Evolutionary conservation across 169 alveolate genomes (phyloP), one percentile per base, ranked within the genome.

Genomic region (Plasmodium coatneyi): DNA sequence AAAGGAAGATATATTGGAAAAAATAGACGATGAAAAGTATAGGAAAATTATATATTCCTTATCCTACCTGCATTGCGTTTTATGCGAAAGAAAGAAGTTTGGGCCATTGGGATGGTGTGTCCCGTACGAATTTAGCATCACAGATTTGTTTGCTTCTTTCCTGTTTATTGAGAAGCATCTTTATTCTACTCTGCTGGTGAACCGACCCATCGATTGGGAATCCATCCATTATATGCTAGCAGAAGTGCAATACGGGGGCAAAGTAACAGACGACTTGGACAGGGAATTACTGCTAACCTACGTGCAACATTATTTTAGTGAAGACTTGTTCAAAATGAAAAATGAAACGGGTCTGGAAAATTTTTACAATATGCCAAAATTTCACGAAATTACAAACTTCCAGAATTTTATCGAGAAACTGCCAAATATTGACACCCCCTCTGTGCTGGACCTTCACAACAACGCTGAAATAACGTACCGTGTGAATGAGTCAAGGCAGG

Each of bases 61-160:
- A 95, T 98, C 99, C 92, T 98, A 98, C 97, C 95, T 98, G 74
- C 99, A 98, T 92, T 98, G 99, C 66, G 95, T 98, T 86, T 99
- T 98, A 52, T 97, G 98, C 83, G 99, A 98, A 97, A 95, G 99
- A 92, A 96, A 99, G 83, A 98, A 98, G 95, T 98, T 98, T 97
- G 99, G 99, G 52, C 98, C 99, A 92, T 96, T 98, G 36, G 99
- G 99, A 54, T 98, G 99, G 99, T 98, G 99, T 96, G 98, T 98
- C 54, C 99, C 99, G 39, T 98, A 98, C 92, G 99, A 98, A 95
- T 98, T 98, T 97, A 98, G 98, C 95, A 97, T 97, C 95, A 97
- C 99, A 6, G 99, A 98, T 93, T 96, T 99, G 70, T 99, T 98
- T 94, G 99, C 99, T 10, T 97, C 99, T 19, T 97, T 98, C 30